A percentile compares a stretch with the other conserved stretches of the same genome.
These are phyloP conservation scores for Spathaspora passalidarum DNA, from an alignment of 805 yeast species.

Conservation along the genomic window DNA sequence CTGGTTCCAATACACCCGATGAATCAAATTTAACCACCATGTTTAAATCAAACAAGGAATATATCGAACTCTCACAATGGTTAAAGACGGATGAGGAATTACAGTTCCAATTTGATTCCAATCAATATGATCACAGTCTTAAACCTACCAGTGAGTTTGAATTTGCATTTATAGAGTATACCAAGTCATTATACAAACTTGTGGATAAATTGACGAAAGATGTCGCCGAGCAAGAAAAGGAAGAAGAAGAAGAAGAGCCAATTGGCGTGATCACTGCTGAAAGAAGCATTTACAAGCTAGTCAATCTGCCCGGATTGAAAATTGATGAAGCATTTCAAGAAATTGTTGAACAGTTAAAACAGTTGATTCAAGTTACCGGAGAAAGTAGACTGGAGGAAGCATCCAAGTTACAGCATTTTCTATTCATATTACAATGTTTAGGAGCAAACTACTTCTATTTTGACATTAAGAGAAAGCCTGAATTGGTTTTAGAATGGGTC, in stretches of 20 bases:
- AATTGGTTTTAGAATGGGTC: conserved; percentile 56
- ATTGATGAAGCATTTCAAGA: conserved; percentile 23
- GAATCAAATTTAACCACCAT: background rate
- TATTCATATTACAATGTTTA: conserved; percentile 56
- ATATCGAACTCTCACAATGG: conserved; percentile 47
- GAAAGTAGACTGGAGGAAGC: conserved; percentile 24
- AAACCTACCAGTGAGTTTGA: conserved; percentile 37
- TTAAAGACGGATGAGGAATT: conserved; percentile 32
- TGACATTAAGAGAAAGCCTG: conserved; percentile 39
- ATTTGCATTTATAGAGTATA: conserved; percentile 42
- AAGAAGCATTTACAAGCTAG: background rate
- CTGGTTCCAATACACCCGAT: conserved; percentile 10
- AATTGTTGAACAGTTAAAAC: conserved; percentile 26
- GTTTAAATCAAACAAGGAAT: conserved; percentile 15
- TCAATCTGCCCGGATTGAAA: background rate
- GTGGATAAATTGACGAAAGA: conserved; percentile 37
- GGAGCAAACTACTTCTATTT: conserved; percentile 47
- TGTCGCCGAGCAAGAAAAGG: conserved; percentile 9
- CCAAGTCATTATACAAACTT: conserved; percentile 48
- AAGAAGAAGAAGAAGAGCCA: conserved; percentile 20
- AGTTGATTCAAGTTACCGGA: conserved; percentile 24
- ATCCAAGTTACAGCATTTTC: conserved; percentile 35
- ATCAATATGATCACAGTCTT: conserved; percentile 35
- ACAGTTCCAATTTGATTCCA: conserved; percentile 40
- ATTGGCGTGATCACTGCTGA: conserved; percentile 29